These are phyloP conservation scores for Sanghuangporus sanghuang DNA, from an alignment of 1,284 basidiomycete genomes.

Conservation along the genomic window DNA sequence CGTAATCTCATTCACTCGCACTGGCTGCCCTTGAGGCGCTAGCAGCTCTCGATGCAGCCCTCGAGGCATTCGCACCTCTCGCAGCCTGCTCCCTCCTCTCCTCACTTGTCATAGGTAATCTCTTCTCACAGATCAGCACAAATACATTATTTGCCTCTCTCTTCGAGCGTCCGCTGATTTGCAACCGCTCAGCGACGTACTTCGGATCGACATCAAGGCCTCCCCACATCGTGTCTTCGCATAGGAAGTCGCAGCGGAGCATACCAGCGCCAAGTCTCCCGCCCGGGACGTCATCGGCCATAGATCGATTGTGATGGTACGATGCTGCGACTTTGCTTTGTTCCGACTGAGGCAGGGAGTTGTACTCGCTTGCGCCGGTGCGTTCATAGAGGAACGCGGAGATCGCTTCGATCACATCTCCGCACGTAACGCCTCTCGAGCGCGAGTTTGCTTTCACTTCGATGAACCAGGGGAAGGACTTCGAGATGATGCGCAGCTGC, in stretches of 20 bases:
- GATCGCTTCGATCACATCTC: slow-evolving; percentile 61
- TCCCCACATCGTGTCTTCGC: slow-evolving; percentile 50
- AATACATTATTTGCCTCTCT: slow-evolving; percentile 51
- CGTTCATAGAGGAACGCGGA: slow-evolving; percentile 45
- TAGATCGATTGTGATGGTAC: slow-evolving; percentile 62
- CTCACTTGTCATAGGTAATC: slow-evolving; percentile 42
- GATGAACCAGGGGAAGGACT: slow-evolving; percentile 55
- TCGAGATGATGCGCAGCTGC: slow-evolving; percentile 45
- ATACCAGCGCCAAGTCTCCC: slow-evolving; percentile 56
- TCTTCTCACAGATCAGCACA: slow-evolving; percentile 47
- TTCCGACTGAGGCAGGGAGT: slow-evolving; percentile 30
- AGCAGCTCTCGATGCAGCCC: background rate
- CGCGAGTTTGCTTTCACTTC: slow-evolving; percentile 43
- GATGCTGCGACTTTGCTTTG: slow-evolving; percentile 40
- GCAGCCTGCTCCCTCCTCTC: slow-evolving; percentile 34
- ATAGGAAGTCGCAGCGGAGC: slow-evolving; percentile 59
- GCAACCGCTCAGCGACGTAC: slow-evolving; percentile 32
- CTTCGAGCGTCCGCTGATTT: slow-evolving; percentile 19
- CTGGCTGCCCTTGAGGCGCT: background rate
- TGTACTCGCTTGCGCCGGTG: slow-evolving; percentile 46
- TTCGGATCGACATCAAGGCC: slow-evolving; percentile 47
- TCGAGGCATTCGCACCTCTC: slow-evolving; percentile 29
- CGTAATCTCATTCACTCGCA: background rate
- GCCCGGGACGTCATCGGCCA: slow-evolving; percentile 56
- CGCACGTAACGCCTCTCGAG: slow-evolving; percentile 64